These are phyloP conservation scores for Tetrapisispora pingtungensis DNA, from an alignment of 805 yeast genomes.

Conservation along the genomic window DNA sequence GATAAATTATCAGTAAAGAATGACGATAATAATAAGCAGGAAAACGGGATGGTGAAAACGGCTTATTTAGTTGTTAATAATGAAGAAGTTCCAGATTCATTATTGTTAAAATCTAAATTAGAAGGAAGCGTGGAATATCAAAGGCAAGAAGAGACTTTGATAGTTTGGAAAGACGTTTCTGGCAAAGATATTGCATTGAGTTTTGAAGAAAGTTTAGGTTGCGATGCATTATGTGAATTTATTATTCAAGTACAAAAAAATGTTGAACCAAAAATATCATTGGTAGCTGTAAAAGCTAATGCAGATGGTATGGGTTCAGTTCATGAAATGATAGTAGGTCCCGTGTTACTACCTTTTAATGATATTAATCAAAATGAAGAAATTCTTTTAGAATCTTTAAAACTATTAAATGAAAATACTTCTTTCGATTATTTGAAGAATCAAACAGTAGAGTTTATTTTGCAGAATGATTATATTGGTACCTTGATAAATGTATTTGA, in stretches of 20 bases:
- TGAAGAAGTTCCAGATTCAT: constrained; percentile 51
- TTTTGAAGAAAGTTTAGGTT: constrained; percentile 87
- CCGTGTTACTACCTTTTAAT: constrained; percentile 54
- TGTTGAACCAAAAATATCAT: constrained; percentile 53
- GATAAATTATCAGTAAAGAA: constrained; percentile 7
- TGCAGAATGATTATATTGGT: constrained; percentile 42
- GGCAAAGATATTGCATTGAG: constrained; percentile 76
- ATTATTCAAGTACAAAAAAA: constrained; percentile 57
- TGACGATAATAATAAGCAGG: constrained; percentile 8
- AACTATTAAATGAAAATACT: constrained; percentile 48
- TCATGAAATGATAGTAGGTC: constrained; percentile 74
- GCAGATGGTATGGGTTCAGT: constrained; percentile 41
- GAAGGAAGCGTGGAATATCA: constrained; percentile 76
- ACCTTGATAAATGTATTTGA: constrained; percentile 45
- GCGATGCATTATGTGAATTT: constrained; percentile 74
- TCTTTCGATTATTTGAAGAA: constrained; percentile 50
- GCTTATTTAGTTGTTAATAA: constrained; percentile 66
- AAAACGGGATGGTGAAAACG: background rate
- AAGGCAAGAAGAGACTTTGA: constrained; percentile 86
- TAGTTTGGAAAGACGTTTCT: constrained; percentile 80
- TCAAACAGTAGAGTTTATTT: constrained; percentile 48
- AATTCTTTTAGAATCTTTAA: constrained; percentile 45
- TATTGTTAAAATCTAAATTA: constrained; percentile 54
- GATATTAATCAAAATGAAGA: constrained; percentile 37
- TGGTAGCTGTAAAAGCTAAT: constrained; percentile 55